A percentile compares a stretch with the other conserved stretches of the same genome.
Conservation (phyloP, 2,329 filamentous ascomycete genomes). For the Aureobasidium subglaciale region DNA sequence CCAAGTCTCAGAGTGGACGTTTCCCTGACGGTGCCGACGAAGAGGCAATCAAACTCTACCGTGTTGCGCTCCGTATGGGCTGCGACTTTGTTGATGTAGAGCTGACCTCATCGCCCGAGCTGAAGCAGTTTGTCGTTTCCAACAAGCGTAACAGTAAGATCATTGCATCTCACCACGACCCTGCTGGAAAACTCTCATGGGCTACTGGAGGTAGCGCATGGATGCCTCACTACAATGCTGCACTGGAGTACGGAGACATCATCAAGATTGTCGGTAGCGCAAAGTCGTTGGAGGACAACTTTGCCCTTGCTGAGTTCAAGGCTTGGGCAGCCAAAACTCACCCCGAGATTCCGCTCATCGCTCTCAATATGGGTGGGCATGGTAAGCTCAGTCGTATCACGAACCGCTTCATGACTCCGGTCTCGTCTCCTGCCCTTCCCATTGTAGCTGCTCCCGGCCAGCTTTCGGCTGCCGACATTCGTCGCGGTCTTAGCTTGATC, state of each 20-base stretch:
- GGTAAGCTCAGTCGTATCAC: constrained; percentile 86
- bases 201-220: constrained; percentile 63
- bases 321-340: constrained; percentile 64
- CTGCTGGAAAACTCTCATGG: constrained; percentile 72
- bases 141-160: constrained; percentile 68
- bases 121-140: constrained; percentile 49
- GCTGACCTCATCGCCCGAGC: constrained; percentile 72
- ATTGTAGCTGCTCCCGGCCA: constrained; percentile 93
- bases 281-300: constrained; percentile 73
- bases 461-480: constrained; percentile 82
- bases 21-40: constrained; percentile 72
- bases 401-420: constrained; percentile 90
- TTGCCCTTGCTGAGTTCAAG: constrained; percentile 75
- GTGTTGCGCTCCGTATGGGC: constrained; percentile 70
- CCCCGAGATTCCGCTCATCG: constrained; percentile 71
- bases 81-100: constrained; percentile 92
- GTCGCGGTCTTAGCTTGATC: constrained; percentile 67
- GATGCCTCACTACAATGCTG: constrained; percentile 83
- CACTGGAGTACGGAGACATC: constrained; percentile 81
- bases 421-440: constrained; percentile 81
- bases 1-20: constrained; percentile 73
- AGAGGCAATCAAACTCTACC: constrained; percentile 63
- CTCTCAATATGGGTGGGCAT: constrained; percentile 85
- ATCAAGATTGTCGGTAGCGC: constrained; percentile 91
- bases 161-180: constrained; percentile 94